These are phyloP conservation scores for Leccinum pellstonianum DNA, from an alignment of 768 basidiomycete genomes.

Conservation along the genomic window DNA sequence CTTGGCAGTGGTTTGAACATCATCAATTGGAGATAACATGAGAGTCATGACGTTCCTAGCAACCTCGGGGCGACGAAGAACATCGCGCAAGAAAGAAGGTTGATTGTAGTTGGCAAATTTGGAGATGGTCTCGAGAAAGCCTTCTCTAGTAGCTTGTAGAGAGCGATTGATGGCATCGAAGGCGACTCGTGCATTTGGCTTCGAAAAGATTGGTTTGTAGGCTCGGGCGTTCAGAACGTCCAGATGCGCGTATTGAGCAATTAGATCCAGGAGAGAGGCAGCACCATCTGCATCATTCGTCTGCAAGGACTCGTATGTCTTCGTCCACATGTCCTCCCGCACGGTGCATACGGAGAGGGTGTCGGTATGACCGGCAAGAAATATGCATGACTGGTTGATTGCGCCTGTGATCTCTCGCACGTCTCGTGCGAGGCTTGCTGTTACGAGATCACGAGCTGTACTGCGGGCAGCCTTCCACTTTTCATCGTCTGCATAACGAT, in stretches of 20 bases:
- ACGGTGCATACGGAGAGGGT: slow-evolving; percentile 40
- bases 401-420: slow-evolving; percentile 31
- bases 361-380: slow-evolving; percentile 30
- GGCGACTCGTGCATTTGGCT: slow-evolving; percentile 31
- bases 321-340: slow-evolving; percentile 66
- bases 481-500: slow-evolving; percentile 35
- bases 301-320: slow-evolving; percentile 57
- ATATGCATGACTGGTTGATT: slow-evolving; percentile 34
- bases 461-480: slow-evolving; percentile 44
- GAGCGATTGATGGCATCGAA: slow-evolving; percentile 62
- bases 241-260: slow-evolving; percentile 64
- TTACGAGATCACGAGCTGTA: slow-evolving; percentile 43
- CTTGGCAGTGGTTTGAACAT: slow-evolving; percentile 73
- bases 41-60: slow-evolving; percentile 61
- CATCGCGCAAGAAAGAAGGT: slow-evolving; percentile 46
- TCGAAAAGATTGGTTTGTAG: slow-evolving; percentile 42
- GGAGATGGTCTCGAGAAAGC: slow-evolving; percentile 61
- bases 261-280: slow-evolving; percentile 53
- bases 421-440: slow-evolving; percentile 33
- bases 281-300: slow-evolving; percentile 59
- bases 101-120: slow-evolving; percentile 63
- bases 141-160: slow-evolving; percentile 54
- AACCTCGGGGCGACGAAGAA: slow-evolving; percentile 57
- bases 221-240: slow-evolving; percentile 56
- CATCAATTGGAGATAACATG: slow-evolving; percentile 79